Evolutionary conservation across 768 basidiomycete genomes (phyloP).

Genomic region (Dentipellis sp.): DNA sequence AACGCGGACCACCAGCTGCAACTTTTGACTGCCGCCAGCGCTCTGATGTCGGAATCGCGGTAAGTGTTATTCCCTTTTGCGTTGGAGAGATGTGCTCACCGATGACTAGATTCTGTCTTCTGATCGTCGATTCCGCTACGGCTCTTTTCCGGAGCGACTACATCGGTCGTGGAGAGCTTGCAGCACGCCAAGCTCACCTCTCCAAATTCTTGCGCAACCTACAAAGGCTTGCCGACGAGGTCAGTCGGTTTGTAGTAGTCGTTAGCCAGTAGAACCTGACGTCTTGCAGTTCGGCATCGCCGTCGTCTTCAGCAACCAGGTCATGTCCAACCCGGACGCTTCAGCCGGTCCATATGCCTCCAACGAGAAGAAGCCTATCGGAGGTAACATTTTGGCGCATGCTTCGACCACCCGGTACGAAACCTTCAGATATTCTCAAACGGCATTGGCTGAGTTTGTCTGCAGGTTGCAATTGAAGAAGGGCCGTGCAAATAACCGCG

Average conservation of each 20-base stretch:
- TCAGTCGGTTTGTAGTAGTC: slow-evolving; percentile 25
- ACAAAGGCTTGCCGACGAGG: slow-evolving; percentile 94
- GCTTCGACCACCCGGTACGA: slow-evolving; percentile 90
- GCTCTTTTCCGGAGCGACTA: slow-evolving; percentile 95
- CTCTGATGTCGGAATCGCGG: slow-evolving; percentile 99
- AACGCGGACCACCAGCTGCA: slow-evolving; percentile 97
- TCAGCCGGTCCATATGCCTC: slow-evolving; percentile 79
- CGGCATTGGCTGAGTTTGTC: background rate
- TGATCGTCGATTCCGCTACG: slow-evolving; percentile 96
- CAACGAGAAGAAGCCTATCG: slow-evolving; percentile 97
- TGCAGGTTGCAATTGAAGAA: slow-evolving; percentile 84
- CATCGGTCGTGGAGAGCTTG: slow-evolving; percentile 89
- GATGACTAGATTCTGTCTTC: slow-evolving; percentile 73
- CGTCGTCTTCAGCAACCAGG: slow-evolving; percentile 95
- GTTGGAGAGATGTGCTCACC: background rate
- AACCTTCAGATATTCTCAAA: background rate
- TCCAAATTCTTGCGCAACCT: slow-evolving; percentile 92
- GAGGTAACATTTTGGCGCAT: slow-evolving; percentile 98
- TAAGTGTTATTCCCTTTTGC: slow-evolving; percentile 22
- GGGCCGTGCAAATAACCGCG: slow-evolving; percentile 81
- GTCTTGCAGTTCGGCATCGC: slow-evolving; percentile 83
- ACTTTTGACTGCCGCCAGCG: slow-evolving; percentile 84
- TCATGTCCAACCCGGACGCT: slow-evolving; percentile 98
- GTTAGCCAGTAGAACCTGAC: slow-evolving; percentile 4
- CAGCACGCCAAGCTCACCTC: slow-evolving; percentile 90